Conservation (phyloP, 2,329 filamentous ascomycete species). For the Cryphonectria radicalis region DNA sequence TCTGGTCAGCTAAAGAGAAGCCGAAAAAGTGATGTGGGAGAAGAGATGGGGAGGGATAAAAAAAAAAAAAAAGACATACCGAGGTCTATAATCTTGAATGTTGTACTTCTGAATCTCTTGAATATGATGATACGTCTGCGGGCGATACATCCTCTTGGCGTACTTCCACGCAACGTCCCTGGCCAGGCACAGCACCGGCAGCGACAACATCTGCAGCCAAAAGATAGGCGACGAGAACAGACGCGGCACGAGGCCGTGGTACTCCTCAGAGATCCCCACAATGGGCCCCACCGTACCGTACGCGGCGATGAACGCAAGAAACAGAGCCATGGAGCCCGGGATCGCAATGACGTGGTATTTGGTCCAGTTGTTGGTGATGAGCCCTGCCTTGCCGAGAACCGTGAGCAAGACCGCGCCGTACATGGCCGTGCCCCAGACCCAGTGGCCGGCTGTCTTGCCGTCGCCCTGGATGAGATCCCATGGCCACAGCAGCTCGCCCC, state of each 20-base stretch:
- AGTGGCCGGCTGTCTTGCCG: slow-evolving; percentile 85
- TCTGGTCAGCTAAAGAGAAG: not conserved
- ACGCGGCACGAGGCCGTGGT: slow-evolving; percentile 79
- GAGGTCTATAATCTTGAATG: slow-evolving; percentile 95
- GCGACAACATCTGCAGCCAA: slow-evolving; percentile 84
- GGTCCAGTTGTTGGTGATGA: slow-evolving; percentile 98
- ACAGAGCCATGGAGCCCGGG: slow-evolving; percentile 88
- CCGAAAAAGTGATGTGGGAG: slow-evolving; percentile 19
- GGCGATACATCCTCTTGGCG: slow-evolving; percentile 93
- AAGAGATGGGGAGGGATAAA: slow-evolving; percentile 15
- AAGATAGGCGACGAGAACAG: slow-evolving; percentile 84
- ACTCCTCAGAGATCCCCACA: slow-evolving; percentile 80
- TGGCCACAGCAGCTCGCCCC: slow-evolving; percentile 79
- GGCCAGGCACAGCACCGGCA: slow-evolving; percentile 81
- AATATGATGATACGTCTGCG: slow-evolving; percentile 95
- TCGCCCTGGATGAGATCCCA: slow-evolving; percentile 78
- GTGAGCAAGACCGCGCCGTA: slow-evolving; percentile 94
- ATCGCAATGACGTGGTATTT: slow-evolving; percentile 97
- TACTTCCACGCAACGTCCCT: slow-evolving; percentile 98
- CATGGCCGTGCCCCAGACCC: slow-evolving; percentile 96
- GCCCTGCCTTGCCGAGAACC: slow-evolving; percentile 89
- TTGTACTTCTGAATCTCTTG: slow-evolving; percentile 99
- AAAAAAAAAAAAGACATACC: slow-evolving; percentile 58
- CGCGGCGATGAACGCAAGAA: slow-evolving; percentile 86
- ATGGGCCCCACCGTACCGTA: slow-evolving; percentile 88